Evolutionary conservation across 768 basidiomycete genomes (phyloP), one percentile per base, ranked within the genome.

Genomic region (Lactarius hatsudake): DNA sequence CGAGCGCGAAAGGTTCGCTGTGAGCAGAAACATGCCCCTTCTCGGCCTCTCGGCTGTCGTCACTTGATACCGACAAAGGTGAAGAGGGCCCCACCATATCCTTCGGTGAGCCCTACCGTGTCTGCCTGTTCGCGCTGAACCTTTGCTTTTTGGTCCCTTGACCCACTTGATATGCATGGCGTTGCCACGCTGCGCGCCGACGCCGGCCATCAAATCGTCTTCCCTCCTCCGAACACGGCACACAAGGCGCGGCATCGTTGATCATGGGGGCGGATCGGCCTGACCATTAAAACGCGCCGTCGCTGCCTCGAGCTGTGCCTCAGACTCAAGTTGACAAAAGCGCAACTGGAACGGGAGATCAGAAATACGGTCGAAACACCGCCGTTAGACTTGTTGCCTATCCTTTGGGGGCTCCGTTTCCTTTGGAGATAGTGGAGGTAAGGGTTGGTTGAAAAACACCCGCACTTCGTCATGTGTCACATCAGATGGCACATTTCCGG

Each of bases 291-390:
- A 94, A 57, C 80, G 83, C 3, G 75, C 72, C 64, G 96, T 91
- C 4, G 93, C 94, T 5, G 78, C 78, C 10, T 84, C 79, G 26
- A 98, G 78, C 65, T 87, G 80, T 6, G 74, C 77, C 72, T 90
- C 84, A 0, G 82, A 83, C 57, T 85, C 83, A 73, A 96, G 76
- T 98, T 98, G 76, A 96, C 84, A 73, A 98, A 98, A 5, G 93
- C 93, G 76, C 96, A 98, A 73, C 87, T 93, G 2, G 94, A 96
- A n/a, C 93, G 86, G n/a, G 89, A 84, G 71, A 98, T 98, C 62
- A 94, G 86, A 78, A 96, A 97, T 66, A 98, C 87, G 15, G 92
- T 94, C 2, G 89, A 75, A 0, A 97, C 86, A 9, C 93, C 93
- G 51, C 80, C 80, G 64, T n/a, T 73, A 66, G 26, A 74, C 26